Base-by-base conservation (phyloP, 192 early-diverging fungal species). In the Pilaira anomala region DNA sequence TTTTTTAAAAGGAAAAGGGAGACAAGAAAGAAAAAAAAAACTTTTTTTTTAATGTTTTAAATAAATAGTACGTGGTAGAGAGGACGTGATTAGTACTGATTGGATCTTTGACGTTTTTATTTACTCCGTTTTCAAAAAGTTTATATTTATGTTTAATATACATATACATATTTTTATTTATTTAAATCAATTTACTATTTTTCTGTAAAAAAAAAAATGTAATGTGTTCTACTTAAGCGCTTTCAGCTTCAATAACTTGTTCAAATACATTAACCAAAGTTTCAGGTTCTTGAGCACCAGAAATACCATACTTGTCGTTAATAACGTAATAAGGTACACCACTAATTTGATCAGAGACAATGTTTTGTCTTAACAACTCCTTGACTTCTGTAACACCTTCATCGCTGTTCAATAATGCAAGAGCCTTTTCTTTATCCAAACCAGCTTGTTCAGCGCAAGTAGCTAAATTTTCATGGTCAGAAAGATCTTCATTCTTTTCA, bases 241-340 rank as follows among this genome's bases (percentile, higher is more conserved):
- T 40, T 40, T 7, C 63, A 7, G n/a, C n/a, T n/a, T n/a, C n/a
- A n/a, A n/a, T n/a, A n/a, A 79, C 68, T 53, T 78, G 57, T 59
- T 77, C 74, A 65, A 88, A 88, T 14, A 86, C 75, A 14, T 79
- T 72, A 22, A 84, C 50, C 62, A 91, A 85, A 0, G 74, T 78
- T 25, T 82, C 76, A 11, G 86, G 84, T 2, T 82, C 80, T 48
- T 91, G 88, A 0, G 88, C 90, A 13, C 88, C 90, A 33, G 83
- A 83, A 18, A 93, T 71, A 30, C 76, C 78, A 51, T 80, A 87
- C 60, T 75, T 84, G 48, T 81, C 72, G 13, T 81, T 69, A 63
- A 91, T 84, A 12, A 79, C 81, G 57, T 87, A 86, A 54, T 85
- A 78, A 29, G 91, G 91, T 18, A 93, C 91, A 44, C 91, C 89